Evolutionary conservation across 2,329 filamentous ascomycete species (phyloP), one percentile per base, ranked within the genome.

Genomic region (Rhynchosporium secalis): DNA sequence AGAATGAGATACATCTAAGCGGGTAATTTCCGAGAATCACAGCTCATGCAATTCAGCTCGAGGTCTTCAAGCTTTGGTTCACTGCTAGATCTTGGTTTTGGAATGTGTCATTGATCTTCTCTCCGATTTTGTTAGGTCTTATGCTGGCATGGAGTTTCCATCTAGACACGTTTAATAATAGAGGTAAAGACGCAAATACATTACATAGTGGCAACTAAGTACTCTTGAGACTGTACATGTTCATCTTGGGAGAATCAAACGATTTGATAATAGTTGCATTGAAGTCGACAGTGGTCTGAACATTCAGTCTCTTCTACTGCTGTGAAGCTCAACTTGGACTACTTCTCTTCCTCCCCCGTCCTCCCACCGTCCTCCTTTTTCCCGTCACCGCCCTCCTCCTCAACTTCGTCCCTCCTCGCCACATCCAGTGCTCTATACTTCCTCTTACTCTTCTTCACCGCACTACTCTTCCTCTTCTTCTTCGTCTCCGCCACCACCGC

Each of bases 381-480:
- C 6, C 33, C 33, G 6, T 36, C 9, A 36, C 9, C 9, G 5
- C 33, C 7, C n/a, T 4, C 7, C 15, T 8, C n/a, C 20, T 28
- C 45, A n/a, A 43, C 26, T 7, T 31, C 41, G 10, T 41, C 43
- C 1, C 40, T 69, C 5, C 66, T 71, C n/a, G 66, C 71, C 47
- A 74, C 72, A 41, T 72, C 70, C 56, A 91, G 75, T 71, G 81
- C 81, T 64, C 81, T 81, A 72, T 94, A 94, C 76, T 96, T 96
- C 70, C 91, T 82, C 71, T 87, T 84, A 60, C 84, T 86, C 83
- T 97, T 97, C 78, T 97, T 96, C 4, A 80, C 82, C 28, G 85
- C 84, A 73, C 92, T 95, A 36, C 86, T 89, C 71, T 90, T 87
- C 77, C 85, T 90, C 78, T 83, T 88, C 65, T 81, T 81, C 73